Evolutionary conservation across 495 filamentous ascomycete genomes (phyloP).

Genomic region (Massariosphaeria phaeospora): DNA sequence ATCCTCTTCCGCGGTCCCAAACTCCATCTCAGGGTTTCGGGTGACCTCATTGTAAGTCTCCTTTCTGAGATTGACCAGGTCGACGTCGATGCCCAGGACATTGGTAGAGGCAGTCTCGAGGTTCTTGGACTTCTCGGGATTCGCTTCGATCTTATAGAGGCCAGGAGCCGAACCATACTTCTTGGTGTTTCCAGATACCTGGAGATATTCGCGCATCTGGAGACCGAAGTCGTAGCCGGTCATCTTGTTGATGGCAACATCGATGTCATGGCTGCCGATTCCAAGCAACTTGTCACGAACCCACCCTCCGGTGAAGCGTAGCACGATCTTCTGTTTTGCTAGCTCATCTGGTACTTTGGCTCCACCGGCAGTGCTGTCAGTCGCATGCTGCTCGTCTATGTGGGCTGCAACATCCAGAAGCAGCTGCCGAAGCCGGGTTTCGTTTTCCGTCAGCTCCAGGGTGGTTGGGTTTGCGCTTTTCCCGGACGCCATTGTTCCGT

Average conservation of each 20-base stretch:
- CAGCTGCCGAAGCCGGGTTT: constrained; percentile 62
- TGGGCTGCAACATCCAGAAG: constrained; percentile 69
- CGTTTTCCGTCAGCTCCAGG: constrained; percentile 59
- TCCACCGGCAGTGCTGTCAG: constrained; percentile 3
- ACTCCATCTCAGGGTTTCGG: constrained; percentile 87
- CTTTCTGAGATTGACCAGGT: constrained; percentile 89
- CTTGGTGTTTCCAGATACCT: constrained; percentile 40
- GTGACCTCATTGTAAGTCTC: constrained; percentile 84
- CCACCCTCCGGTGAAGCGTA: constrained; percentile 97
- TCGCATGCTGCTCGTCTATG: constrained; percentile 46
- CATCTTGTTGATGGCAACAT: constrained; percentile 92
- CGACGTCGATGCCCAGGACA: constrained; percentile 82
- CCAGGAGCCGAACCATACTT: constrained; percentile 41
- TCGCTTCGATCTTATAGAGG: constrained; percentile 53
- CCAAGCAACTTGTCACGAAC: constrained; percentile 93
- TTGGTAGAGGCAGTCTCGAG: constrained; percentile 85
- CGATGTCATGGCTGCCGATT: constrained; percentile 79
- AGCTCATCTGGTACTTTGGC: constrained; percentile 43
- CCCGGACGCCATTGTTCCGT: constrained; percentile 23
- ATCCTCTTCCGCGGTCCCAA: constrained; percentile 87
- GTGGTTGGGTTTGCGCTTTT: constrained; percentile 25
- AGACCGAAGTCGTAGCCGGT: constrained; percentile 78
- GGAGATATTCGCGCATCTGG: constrained; percentile 56
- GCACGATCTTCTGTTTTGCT: constrained; percentile 41
- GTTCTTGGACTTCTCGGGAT: constrained; percentile 97